Percentiles rank a stretch among this genome's conserved stretches.
Conservation (phyloP, 1,139 yeast genomes). For the Kodamaea plutei region DNA sequence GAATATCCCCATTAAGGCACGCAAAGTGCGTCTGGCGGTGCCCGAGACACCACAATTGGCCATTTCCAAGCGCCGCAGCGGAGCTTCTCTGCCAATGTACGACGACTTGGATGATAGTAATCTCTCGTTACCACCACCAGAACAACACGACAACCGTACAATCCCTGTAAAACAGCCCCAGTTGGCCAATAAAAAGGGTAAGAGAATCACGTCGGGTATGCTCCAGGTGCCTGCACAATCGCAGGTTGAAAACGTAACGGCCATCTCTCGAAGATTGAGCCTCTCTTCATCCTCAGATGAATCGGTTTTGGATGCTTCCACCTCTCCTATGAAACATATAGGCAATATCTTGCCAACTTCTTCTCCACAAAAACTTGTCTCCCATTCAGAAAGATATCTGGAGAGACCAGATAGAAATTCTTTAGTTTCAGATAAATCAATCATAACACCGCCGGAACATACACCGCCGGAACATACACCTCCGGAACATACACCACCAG, state of each 20-base stretch:
- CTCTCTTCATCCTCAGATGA: slow-evolving; percentile 3
- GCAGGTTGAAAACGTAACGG: slow-evolving; percentile 9
- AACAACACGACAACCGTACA: slow-evolving; percentile 15
- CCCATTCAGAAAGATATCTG: too few species aligned
- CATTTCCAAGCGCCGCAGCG: slow-evolving; percentile 1
- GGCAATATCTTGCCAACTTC: slow-evolving; percentile 3
- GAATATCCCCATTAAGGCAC: slow-evolving; percentile 24
- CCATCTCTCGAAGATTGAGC: neutral
- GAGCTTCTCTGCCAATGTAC: slow-evolving; percentile 5
- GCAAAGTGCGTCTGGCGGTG: slow-evolving; percentile 1
- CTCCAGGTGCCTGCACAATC: slow-evolving; percentile 31
- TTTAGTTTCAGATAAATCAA: too few species aligned
- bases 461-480: too few species aligned
- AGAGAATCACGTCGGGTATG: slow-evolving; percentile 69
- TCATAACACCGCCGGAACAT: too few species aligned
- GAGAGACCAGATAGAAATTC: too few species aligned
- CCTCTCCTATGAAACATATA: slow-evolving; percentile 3
- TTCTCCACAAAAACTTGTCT: slow-evolving; percentile 5
- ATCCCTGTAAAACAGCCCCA: slow-evolving; percentile 21
- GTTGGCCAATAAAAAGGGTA: slow-evolving; percentile 34
- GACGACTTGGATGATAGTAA: slow-evolving; percentile 17
- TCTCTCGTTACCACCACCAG: slow-evolving; percentile 36
- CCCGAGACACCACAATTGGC: slow-evolving; percentile 4
- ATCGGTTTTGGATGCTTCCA: slow-evolving; percentile 1
- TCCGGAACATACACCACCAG: too few species aligned